phyloP scores from a whole-genome alignment of 2,329 filamentous ascomycete genomes.

The Pseudocercospora vitis region DNA sequence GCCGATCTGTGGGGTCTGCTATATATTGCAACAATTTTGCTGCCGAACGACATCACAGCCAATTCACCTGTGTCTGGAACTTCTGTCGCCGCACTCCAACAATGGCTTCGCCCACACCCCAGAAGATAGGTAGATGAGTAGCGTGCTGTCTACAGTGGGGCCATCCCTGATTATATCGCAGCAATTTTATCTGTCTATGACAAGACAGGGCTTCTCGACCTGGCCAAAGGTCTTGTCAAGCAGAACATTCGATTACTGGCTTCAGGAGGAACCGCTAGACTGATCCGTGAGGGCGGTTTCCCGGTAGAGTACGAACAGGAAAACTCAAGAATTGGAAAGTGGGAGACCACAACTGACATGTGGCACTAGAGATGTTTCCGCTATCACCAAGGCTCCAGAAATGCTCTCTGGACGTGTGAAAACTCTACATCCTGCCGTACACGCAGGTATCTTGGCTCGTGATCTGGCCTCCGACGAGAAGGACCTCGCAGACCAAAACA shows the following conservation, averaged over 20 bases:
- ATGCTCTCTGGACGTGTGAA: constrained; percentile 93
- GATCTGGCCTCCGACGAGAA: constrained; percentile 95
- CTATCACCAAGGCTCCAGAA: constrained; percentile 91
- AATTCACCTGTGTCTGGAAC: background rate
- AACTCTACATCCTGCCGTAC: constrained; percentile 84
- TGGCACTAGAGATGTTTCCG: constrained; percentile 79
- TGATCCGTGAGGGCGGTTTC: constrained; percentile 96
- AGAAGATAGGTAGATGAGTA: constrained; percentile 29
- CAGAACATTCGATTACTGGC: constrained; percentile 90
- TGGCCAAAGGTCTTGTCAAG: constrained; percentile 85
- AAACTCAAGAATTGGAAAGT: background rate
- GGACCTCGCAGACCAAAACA: constrained; percentile 91
- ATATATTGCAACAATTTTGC: background rate
- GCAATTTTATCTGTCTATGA: constrained; percentile 98
- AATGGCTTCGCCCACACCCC: constrained; percentile 18
- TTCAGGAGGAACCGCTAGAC: constrained; percentile 89
- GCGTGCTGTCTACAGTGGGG: background rate
- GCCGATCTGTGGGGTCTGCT: background rate
- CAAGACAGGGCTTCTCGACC: constrained; percentile 92
- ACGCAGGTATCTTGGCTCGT: constrained; percentile 83
- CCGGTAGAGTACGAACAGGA: constrained; percentile 73
- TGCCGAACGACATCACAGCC: background rate
- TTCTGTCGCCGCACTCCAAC: background rate
- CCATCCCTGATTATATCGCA: constrained; percentile 24
- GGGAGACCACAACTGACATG: constrained; percentile 8